Evolutionary conservation across 441 rosid genomes (phyloP).

Genomic region (Populus trichocarpa): DNA sequence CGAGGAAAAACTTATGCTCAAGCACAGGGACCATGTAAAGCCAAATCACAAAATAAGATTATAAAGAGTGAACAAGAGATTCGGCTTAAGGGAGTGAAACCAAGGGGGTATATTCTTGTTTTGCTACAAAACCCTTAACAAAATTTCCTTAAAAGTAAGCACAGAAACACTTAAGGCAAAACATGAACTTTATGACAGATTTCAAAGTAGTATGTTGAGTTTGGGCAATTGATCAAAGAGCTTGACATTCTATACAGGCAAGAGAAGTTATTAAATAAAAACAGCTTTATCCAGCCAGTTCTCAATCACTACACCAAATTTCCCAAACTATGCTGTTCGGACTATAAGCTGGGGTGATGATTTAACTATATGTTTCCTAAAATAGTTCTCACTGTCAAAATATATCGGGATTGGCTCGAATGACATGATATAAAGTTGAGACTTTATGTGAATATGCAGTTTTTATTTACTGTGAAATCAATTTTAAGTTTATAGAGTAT

Average conservation of each 20-base stretch:
- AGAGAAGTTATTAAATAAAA: background rate
- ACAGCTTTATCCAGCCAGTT: background rate
- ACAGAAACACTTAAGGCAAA: background rate
- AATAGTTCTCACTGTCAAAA: background rate
- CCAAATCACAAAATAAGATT: too few relatives aligned
- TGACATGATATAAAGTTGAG: too few relatives aligned
- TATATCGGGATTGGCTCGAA: background rate
- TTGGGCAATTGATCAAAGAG: background rate
- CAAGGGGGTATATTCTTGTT: too few relatives aligned
- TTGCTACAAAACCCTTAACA: too few relatives aligned
- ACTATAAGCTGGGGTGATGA: background rate
- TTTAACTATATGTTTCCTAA: background rate
- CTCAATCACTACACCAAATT: background rate
- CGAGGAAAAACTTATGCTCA: too few relatives aligned
- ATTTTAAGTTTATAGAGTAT: constrained; percentile 6
- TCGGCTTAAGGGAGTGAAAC: too few relatives aligned
- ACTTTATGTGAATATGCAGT: too few relatives aligned
- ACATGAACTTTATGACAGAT: too few relatives aligned
- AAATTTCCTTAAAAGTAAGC: background rate
- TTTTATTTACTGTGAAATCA: background rate
- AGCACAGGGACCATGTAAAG: too few relatives aligned
- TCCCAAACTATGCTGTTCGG: background rate
- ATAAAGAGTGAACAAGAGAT: too few relatives aligned
- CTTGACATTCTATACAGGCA: background rate
- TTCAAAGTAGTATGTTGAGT: background rate